Conservation (phyloP, 1,284 basidiomycete genomes). For the Ustilago xerochloae region DNA sequence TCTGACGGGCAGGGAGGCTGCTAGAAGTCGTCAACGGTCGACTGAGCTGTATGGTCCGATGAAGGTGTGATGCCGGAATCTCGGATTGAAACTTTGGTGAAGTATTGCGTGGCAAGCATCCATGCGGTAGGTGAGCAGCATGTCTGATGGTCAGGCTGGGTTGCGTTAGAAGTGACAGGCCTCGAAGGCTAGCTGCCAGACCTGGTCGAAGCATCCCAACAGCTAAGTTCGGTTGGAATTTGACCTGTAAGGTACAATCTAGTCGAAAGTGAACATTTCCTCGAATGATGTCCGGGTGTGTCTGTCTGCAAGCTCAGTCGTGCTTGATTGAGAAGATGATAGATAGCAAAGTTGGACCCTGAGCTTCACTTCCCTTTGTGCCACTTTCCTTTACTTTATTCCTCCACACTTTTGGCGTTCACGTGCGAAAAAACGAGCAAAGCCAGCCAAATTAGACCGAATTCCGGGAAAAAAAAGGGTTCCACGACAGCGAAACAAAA, state of each 20-base stretch:
- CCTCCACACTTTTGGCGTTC: not conserved
- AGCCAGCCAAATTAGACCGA: not conserved
- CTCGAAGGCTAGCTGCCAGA: conserved; percentile 1
- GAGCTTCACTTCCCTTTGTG: not conserved
- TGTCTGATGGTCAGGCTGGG: not conserved
- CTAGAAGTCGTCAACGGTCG: not conserved
- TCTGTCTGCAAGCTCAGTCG: not conserved
- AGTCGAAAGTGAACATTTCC: not conserved
- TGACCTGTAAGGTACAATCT: not conserved
- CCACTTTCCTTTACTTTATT: conserved; percentile 1
- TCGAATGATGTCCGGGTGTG: not conserved
- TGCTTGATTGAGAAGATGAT: not conserved
- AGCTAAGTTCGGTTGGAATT: not conserved
- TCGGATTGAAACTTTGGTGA: not conserved
- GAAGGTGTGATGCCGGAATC: not conserved
- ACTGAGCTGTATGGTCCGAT: not conserved
- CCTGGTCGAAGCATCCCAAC: conserved; percentile 16
- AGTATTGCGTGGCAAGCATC: too few relatives aligned
- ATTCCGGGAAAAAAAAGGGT: not conserved
- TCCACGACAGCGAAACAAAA: too few relatives aligned
- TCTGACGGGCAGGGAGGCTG: not conserved
- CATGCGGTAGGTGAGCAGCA: not conserved
- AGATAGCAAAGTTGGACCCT: not conserved
- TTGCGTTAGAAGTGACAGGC: not conserved
- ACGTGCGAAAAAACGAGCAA: not conserved